Evolutionary conservation across 306 rosid genomes (phyloP).

Genomic region (Trichosanthes truncata): DNA sequence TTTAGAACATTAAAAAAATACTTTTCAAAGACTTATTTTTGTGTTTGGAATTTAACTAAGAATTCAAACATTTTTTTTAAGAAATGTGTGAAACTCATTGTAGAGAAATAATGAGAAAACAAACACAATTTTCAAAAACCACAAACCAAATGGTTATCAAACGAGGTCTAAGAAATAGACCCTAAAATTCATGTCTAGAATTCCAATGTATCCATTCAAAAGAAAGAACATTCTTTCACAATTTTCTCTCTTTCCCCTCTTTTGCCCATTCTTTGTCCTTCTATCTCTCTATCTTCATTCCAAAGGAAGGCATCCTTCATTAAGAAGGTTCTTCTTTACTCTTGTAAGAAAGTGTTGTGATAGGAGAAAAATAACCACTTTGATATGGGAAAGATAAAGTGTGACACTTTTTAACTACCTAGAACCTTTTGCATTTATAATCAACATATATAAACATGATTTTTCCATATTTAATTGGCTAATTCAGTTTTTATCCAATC

Average conservation of each 20-base stretch:
- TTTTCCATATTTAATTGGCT: not conserved
- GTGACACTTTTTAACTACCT: not conserved
- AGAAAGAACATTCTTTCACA: not conserved
- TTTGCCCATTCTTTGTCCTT: not conserved
- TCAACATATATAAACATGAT: not conserved
- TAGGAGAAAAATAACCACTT: not conserved
- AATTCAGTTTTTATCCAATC: not conserved
- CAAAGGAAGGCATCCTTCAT: not conserved
- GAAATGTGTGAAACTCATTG: too few species aligned
- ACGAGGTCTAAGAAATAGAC: too few species aligned
- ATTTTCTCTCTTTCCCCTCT: too few species aligned
- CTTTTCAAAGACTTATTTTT: too few species aligned
- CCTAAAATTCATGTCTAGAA: too few species aligned
- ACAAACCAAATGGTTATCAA: too few species aligned
- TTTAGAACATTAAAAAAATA: too few species aligned
- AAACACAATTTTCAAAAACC: too few species aligned
- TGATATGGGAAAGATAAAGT: not conserved
- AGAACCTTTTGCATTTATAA: not conserved
- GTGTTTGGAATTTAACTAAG: too few species aligned
- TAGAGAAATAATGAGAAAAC: too few species aligned
- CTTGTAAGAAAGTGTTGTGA: not conserved
- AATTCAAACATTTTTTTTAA: too few species aligned
- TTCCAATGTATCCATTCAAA: too few species aligned
- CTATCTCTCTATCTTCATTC: not conserved
- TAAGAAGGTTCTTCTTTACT: not conserved